Conservation (phyloP, 805 yeast species). For the Naumovozyma castellii region DNA sequence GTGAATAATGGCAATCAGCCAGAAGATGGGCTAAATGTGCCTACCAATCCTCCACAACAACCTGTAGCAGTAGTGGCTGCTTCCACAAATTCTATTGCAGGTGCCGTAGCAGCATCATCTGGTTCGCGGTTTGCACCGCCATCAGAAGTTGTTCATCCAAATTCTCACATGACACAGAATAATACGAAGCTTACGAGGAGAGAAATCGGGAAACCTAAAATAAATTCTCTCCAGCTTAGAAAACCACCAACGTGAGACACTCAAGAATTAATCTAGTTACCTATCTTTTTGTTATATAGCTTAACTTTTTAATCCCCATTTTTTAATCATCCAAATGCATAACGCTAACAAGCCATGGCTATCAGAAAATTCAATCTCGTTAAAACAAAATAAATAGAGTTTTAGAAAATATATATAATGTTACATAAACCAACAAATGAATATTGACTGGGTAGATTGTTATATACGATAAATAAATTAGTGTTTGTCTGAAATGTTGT, state of each 20-base stretch:
- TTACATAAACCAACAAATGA: too few relatives aligned
- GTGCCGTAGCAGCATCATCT: background rate
- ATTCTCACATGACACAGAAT: conserved; percentile 5
- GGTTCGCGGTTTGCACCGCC: conserved; percentile 21
- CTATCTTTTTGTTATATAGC: too few relatives aligned
- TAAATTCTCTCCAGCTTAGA: conserved; percentile 13
- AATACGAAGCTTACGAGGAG: conserved; percentile 10
- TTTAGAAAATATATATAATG: too few relatives aligned
- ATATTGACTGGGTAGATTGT: too few relatives aligned
- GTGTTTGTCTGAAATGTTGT: too few relatives aligned
- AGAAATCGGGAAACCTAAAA: conserved; percentile 28
- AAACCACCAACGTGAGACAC: conserved; percentile 6
- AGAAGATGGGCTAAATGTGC: background rate
- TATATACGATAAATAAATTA: too few relatives aligned
- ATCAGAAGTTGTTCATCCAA: conserved; percentile 20
- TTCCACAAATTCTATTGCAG: background rate
- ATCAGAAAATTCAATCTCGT: too few relatives aligned
- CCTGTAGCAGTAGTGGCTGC: background rate
- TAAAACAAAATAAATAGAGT: too few relatives aligned
- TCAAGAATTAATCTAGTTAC: background rate
- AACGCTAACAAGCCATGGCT: too few relatives aligned
- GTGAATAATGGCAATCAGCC: conserved; percentile 2
- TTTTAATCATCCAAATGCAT: too few relatives aligned
- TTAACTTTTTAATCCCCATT: too few relatives aligned
- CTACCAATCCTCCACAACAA: background rate